A percentile compares a stretch with the other conserved stretches of the same genome.
Conservation (phyloP, 495 filamentous ascomycete genomes). For the Jackrogersella multiformis region DNA sequence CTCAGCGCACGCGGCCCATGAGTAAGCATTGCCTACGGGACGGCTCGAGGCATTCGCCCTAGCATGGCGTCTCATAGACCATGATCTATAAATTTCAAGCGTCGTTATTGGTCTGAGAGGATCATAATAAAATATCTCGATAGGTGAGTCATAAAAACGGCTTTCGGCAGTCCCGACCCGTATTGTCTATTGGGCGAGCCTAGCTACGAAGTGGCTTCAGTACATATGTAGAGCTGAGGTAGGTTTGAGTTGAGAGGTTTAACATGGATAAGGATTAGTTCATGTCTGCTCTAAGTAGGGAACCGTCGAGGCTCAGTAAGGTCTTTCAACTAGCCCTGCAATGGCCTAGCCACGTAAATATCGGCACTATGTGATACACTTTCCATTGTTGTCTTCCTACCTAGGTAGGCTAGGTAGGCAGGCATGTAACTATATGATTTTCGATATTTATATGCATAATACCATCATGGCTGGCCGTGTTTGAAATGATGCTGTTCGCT, state of each 20-base stretch:
- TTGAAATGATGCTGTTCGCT: slow-evolving; percentile 3
- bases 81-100: background rate
- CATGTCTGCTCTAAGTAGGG: background rate
- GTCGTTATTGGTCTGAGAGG: background rate
- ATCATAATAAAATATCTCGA: background rate
- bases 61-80: background rate
- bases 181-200: background rate
- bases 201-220: background rate
- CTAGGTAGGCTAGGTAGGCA: too few relatives aligned
- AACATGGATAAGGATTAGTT: background rate
- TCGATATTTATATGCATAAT: background rate
- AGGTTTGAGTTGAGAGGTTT: background rate
- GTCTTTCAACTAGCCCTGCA: background rate
- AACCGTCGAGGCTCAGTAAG: slow-evolving; percentile 9
- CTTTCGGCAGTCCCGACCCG: slow-evolving; percentile 18
- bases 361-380: background rate
- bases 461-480: slow-evolving; percentile 1
- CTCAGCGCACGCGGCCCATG: background rate
- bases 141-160: slow-evolving; percentile 2
- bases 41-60: slow-evolving; percentile 25
- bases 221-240: background rate
- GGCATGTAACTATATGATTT: background rate
- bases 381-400: background rate
- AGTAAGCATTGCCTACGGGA: background rate
- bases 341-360: background rate